Conservation (phyloP, 2,329 filamentous ascomycete genomes). For the Fusarium sp. region DNA sequence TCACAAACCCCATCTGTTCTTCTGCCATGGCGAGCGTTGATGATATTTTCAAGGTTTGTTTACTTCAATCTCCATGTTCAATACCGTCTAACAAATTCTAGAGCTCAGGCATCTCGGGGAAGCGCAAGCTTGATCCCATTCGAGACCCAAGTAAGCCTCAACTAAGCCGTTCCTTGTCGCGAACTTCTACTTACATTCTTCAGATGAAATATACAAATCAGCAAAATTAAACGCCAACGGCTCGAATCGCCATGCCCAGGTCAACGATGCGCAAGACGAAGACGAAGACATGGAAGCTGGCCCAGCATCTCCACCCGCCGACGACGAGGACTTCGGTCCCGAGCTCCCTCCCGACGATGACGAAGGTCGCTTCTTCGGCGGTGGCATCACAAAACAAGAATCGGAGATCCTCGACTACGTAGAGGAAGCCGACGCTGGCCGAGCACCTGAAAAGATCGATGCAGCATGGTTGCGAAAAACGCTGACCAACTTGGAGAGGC, state of each 20-base stretch:
- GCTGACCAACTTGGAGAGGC: conserved; percentile 86
- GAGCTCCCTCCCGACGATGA: conserved; percentile 67
- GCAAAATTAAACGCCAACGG: conserved; percentile 62
- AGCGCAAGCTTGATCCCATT: conserved; percentile 71
- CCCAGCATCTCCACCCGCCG: conserved; percentile 59
- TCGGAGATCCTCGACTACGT: conserved; percentile 89
- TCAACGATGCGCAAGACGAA: conserved; percentile 58
- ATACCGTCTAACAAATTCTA: conserved; percentile 31
- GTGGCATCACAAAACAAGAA: conserved; percentile 84
- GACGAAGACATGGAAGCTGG: conserved; percentile 63
- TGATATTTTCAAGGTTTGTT: conserved; percentile 65
- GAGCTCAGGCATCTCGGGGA: conserved; percentile 60
- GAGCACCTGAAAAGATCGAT: conserved; percentile 80
- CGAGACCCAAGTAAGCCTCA: conserved; percentile 68
- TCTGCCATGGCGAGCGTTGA: conserved; percentile 65
- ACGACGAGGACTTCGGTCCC: conserved; percentile 61
- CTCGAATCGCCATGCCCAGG: conserved; percentile 57
- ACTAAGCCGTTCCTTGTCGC: not conserved
- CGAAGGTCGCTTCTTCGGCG: conserved; percentile 94
- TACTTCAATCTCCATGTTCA: not conserved
- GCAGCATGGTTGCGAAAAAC: conserved; percentile 83
- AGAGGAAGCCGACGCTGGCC: conserved; percentile 61
- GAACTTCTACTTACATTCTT: not conserved
- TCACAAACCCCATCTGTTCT: not conserved
- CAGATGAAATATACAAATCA: conserved; percentile 71